Conservation (phyloP, 176 grass and related monocot species). For the Chrysopogon serrulatus region DNA sequence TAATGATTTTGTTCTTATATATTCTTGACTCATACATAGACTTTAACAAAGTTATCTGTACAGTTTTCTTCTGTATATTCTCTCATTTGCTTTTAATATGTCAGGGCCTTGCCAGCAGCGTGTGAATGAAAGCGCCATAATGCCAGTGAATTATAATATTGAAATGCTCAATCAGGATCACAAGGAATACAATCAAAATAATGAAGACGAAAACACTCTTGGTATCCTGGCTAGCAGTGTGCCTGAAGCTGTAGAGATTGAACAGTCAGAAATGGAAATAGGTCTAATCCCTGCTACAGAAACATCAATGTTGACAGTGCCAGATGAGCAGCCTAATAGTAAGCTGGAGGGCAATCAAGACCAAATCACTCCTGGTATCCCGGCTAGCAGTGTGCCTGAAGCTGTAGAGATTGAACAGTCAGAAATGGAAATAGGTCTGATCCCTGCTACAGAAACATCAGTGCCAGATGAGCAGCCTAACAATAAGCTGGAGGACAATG, state of each 20-base stretch:
- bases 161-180: background rate
- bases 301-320: background rate
- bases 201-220: background rate
- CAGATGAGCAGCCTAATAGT: background rate
- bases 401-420: no score
- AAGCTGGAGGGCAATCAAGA: background rate
- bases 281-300: background rate
- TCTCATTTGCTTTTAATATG: background rate
- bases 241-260: background rate
- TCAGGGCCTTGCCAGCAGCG: background rate
- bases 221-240: background rate
- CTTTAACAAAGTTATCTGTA: background rate
- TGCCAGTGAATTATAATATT: background rate
- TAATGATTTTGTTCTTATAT: no score
- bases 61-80: background rate
- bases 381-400: no score
- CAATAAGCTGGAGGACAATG: background rate
- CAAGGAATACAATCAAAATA: background rate
- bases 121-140: background rate
- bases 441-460: background rate
- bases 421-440: background rate
- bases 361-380: no score
- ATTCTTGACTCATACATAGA: background rate
- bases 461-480: background rate
- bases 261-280: background rate